Evolutionary conservation across 2,329 filamentous ascomycete genomes (phyloP), one percentile per base, ranked within the genome.

Genomic region (Neonectria neomacrospora): DNA sequence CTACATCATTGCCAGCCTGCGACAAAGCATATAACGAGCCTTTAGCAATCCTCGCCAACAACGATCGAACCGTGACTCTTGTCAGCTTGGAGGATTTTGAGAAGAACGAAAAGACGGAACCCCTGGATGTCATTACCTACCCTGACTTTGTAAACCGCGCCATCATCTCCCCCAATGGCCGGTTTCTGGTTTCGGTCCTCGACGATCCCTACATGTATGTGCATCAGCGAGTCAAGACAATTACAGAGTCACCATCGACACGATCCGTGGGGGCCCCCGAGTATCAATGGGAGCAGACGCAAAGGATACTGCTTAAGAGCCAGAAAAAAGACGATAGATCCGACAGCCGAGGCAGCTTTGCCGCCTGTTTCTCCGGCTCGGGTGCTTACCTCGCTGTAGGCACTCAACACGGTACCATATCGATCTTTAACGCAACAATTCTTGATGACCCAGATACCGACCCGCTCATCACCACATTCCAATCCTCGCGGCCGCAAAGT

Each of bases 121-220:
- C 91, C 37, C 80, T 96, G 22, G 88, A 92, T 58, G 85, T 89
- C 45, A 81, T 97, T 56, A 84, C 87, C 4, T 90, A 97, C 67
- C 90, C 92, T 5, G 91, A 95, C 74, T 91, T 90, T 67, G 95
- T 98, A 81, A 99, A 99, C 73, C 93, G 96, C 74, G 93, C 94
- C 34, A 88, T 94, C n/a, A 90, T 99, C 55, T 97, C 95, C 7
- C 96, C 95, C 0, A 91, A 97, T 75, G 95, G 94, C 1, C 86
- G 85, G 20, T 80, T 95, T 11, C 83, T 98, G 20, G 86, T 94
- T 6, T 92, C 94, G 2, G 92, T 98, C 45, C 92, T 95, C 42
- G 96, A 99, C 75, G 91, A 94, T 71, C 91, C 93, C 1, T 92
- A 89, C 67, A 88, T 95, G 20, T 97, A 96, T 77, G 89, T 98